These are phyloP conservation scores for Nepenthes gracilis DNA, from an alignment of 148 eudicot genomes.

Conservation along the genomic window DNA sequence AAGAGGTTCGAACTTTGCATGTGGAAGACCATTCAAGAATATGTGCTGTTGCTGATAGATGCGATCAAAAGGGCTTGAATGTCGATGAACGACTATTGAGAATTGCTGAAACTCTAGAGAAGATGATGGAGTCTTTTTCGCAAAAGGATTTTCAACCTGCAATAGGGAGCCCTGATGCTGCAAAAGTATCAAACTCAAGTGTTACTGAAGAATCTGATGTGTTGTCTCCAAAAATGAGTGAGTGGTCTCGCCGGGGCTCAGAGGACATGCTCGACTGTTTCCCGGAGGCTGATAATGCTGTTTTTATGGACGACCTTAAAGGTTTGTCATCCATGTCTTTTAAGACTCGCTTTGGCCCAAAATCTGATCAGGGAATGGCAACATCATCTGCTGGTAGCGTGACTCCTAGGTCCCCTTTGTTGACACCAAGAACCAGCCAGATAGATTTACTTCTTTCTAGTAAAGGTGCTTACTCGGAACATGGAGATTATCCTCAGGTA, in stretches of 20 bases:
- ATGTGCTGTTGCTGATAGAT: constrained; percentile 93
- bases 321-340: constrained; percentile 83
- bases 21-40: constrained; percentile 97
- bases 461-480: constrained; percentile 80
- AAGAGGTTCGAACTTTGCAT: constrained; percentile 90
- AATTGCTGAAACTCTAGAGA: constrained; percentile 87
- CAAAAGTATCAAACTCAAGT: constrained; percentile 81
- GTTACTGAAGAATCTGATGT: constrained; percentile 89
- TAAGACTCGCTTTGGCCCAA: constrained; percentile 93
- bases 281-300: constrained; percentile 75
- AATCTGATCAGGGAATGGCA: constrained; percentile 99
- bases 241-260: constrained; percentile 96
- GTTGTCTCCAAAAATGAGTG: constrained; percentile 87
- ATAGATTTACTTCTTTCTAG: constrained; percentile 79
- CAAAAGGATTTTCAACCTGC: constrained; percentile 66
- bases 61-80: constrained; percentile 90
- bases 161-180: constrained; percentile 80
- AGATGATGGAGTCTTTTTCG: constrained; percentile 57
- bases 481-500: constrained; percentile 94
- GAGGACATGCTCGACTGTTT: constrained; percentile 95
- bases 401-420: constrained; percentile 92
- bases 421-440: constrained; percentile 79
- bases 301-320: constrained; percentile 76
- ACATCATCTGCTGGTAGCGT: constrained; percentile 97
- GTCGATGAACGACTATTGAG: constrained; percentile 82